These are phyloP conservation scores for Lentinula sp. DNA, from an alignment of 768 basidiomycete species.

Conservation along the genomic window DNA sequence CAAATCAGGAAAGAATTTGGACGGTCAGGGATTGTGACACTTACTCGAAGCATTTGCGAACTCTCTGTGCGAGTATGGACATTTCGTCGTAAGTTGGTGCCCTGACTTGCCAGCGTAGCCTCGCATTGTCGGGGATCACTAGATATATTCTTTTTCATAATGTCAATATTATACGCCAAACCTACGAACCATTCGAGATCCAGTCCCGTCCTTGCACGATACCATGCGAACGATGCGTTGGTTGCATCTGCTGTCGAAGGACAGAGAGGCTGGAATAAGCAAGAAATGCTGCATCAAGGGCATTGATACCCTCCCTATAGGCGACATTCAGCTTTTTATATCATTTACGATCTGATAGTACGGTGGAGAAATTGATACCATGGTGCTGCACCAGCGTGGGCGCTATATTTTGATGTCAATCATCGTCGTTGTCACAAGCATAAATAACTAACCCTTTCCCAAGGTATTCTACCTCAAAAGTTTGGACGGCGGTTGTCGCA, in stretches of 20 bases:
- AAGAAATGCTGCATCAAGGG: conserved; percentile 82
- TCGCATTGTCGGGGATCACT: conserved; percentile 85
- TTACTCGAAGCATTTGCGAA: conserved; percentile 68
- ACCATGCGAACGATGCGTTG: conserved; percentile 75
- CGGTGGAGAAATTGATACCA: conserved; percentile 36
- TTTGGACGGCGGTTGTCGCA: conserved; percentile 57
- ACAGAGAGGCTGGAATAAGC: conserved; percentile 76
- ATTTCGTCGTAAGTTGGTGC: conserved; percentile 60
- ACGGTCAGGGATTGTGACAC: conserved; percentile 15
- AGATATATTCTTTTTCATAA: conserved; percentile 4
- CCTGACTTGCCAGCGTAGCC: conserved; percentile 66
- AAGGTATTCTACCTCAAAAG: conserved; percentile 62
- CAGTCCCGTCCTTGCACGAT: conserved; percentile 65
- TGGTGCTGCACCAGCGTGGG: conserved; percentile 75
- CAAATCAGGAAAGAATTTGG: not conserved
- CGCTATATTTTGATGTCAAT: conserved; percentile 31
- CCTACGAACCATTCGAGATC: conserved; percentile 56
- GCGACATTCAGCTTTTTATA: not conserved
- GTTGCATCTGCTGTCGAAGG: conserved; percentile 83
- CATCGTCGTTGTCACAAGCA: not conserved
- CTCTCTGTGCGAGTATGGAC: conserved; percentile 45
- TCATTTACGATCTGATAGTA: not conserved
- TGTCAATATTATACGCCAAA: not conserved
- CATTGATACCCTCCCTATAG: conserved; percentile 72
- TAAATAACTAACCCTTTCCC: conserved; percentile 56